A percentile compares a stretch with the other conserved stretches of the same genome.
Conservation (phyloP, 805 yeast species). For the Starmerella floricola region DNA sequence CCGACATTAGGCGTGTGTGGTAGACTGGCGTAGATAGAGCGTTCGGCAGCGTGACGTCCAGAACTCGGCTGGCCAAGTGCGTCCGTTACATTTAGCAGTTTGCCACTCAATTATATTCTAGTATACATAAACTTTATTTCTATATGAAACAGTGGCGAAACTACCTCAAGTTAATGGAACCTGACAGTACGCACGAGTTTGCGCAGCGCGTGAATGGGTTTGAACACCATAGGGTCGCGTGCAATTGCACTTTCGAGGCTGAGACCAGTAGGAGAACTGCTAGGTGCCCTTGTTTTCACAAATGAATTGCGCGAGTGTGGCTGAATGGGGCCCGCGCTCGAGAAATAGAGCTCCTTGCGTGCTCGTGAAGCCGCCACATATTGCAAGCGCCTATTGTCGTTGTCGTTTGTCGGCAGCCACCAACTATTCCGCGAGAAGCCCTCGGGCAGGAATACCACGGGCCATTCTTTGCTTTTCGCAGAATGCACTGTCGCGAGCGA, state of each 20-base stretch:
- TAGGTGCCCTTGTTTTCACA: not conserved
- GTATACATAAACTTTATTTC: too few relatives aligned
- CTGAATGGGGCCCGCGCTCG: conserved; percentile 1
- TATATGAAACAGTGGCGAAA: too few relatives aligned
- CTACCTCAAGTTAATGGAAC: too few relatives aligned
- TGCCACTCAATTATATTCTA: too few relatives aligned
- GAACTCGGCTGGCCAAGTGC: too few relatives aligned
- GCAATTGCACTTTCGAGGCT: not conserved
- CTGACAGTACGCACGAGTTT: not conserved
- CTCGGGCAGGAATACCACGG: conserved; percentile 14
- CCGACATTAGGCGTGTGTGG: too few relatives aligned
- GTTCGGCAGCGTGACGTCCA: too few relatives aligned
- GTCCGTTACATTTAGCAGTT: too few relatives aligned
- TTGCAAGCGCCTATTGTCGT: conserved; percentile 19
- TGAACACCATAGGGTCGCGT: conserved; percentile 4
- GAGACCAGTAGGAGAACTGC: not conserved
- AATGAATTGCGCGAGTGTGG: conserved; percentile 2
- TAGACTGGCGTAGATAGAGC: too few relatives aligned
- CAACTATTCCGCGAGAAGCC: not conserved
- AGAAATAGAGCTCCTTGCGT: conserved; percentile 10
- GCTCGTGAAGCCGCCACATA: conserved; percentile 27
- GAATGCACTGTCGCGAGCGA: conserved; percentile 15
- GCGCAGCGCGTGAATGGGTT: conserved; percentile 1
- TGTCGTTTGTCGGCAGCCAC: not conserved
- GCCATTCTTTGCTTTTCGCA: conserved; percentile 21